Conservation (phyloP, 2,329 filamentous ascomycete species). For the Fusarium anguioides region DNA sequence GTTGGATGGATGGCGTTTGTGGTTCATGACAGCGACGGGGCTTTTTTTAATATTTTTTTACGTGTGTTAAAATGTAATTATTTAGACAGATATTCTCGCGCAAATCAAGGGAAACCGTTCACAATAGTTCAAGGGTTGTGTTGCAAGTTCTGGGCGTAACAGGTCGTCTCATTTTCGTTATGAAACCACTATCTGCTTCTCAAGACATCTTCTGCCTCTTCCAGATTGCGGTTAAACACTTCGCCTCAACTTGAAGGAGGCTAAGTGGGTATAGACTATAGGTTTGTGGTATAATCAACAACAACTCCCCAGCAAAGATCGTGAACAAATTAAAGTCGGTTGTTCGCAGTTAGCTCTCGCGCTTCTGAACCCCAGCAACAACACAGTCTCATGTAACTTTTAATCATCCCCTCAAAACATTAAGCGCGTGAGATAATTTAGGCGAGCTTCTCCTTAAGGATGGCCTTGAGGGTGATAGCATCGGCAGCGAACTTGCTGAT, state of each 20-base stretch:
- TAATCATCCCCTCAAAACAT: slow-evolving; percentile 23
- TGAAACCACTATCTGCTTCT: slow-evolving; percentile 23
- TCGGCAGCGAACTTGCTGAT: slow-evolving; percentile 99
- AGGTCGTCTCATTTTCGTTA: slow-evolving; percentile 32
- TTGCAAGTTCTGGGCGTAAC: slow-evolving; percentile 2
- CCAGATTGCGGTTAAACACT: slow-evolving; percentile 6
- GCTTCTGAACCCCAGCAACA: slow-evolving; percentile 6
- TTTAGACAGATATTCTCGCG: not conserved
- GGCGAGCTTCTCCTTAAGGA: slow-evolving; percentile 86
- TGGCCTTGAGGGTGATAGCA: slow-evolving; percentile 90
- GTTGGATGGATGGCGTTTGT: slow-evolving; percentile 27
- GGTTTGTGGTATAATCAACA: slow-evolving; percentile 37
- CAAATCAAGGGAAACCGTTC: not conserved
- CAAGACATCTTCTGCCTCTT: not conserved
- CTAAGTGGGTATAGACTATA: slow-evolving; percentile 6
- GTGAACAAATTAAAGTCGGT: slow-evolving; percentile 12
- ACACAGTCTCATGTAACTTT: slow-evolving; percentile 28
- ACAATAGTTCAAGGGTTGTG: not conserved
- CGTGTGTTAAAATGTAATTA: slow-evolving; percentile 4
- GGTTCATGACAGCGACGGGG: slow-evolving; percentile 7
- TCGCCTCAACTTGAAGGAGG: not conserved
- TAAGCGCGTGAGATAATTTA: slow-evolving; percentile 46
- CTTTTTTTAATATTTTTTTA: no score
- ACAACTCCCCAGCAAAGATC: slow-evolving; percentile 22
- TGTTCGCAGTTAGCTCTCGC: slow-evolving; percentile 11